These are phyloP conservation scores for Pichia deserticola DNA, from an alignment of 805 yeast species.

Conservation along the genomic window DNA sequence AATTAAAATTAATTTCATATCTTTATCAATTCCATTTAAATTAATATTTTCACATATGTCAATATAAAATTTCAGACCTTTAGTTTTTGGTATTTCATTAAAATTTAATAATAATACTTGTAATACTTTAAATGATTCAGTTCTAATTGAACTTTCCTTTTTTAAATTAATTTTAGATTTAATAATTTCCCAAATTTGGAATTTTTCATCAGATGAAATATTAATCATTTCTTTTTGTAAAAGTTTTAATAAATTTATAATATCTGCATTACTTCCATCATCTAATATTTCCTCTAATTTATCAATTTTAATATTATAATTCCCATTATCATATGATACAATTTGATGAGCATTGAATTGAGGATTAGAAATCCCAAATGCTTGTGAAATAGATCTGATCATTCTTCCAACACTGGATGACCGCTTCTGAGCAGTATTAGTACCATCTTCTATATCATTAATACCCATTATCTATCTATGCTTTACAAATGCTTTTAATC, in stretches of 20 bases:
- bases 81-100: conserved; percentile 43
- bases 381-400: conserved; percentile 8
- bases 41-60: conserved; percentile 44
- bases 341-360: conserved; percentile 1
- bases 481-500: too few species aligned
- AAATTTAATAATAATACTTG: conserved; percentile 49
- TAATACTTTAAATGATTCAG: conserved; percentile 47
- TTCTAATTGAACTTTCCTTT: conserved; percentile 29
- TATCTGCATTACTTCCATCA: conserved; percentile 19
- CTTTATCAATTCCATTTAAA: conserved; percentile 33
- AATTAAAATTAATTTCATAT: conserved; percentile 35
- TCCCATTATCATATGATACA: conserved; percentile 6
- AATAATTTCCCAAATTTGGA: conserved; percentile 72
- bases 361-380: conserved; percentile 5
- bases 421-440: not conserved
- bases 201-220: conserved; percentile 49
- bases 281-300: conserved; percentile 16
- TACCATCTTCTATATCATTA: too few species aligned
- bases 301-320: conserved; percentile 12
- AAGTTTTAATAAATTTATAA: conserved; percentile 45
- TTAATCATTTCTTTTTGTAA: conserved; percentile 45
- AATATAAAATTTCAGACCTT: conserved; percentile 49
- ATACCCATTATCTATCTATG: too few species aligned
- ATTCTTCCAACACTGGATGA: conserved; percentile 3
- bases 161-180: conserved; percentile 40